phyloP scores from a whole-genome alignment of 2,329 filamentous ascomycete species.

The Aspergillus persii region DNA sequence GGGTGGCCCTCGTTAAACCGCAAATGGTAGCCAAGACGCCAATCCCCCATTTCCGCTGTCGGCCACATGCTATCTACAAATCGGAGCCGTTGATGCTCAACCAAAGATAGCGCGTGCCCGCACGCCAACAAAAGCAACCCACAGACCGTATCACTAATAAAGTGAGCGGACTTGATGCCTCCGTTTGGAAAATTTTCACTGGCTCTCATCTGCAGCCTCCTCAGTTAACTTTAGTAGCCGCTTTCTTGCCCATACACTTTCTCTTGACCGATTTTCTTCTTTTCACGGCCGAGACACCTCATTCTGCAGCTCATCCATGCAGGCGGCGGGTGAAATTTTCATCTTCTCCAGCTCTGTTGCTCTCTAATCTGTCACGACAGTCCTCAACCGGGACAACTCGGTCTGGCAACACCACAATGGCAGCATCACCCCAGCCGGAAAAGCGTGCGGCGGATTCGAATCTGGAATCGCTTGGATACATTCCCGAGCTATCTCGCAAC shows the following conservation, averaged over 20 bases:
- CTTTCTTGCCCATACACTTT: not conserved
- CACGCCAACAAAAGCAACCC: not conserved
- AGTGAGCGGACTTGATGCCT: not conserved
- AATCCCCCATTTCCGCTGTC: not conserved
- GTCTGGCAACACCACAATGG: not conserved
- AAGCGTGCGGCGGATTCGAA: constrained; percentile 10
- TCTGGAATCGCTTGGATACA: constrained; percentile 19
- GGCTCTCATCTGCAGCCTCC: not conserved
- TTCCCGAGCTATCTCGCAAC: constrained; percentile 21
- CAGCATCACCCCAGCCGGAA: not conserved
- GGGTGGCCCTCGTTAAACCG: not conserved
- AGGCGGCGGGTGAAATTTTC: not conserved
- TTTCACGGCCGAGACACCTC: not conserved
- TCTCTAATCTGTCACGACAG: not conserved
- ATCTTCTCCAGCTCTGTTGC: not conserved
- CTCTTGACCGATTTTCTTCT: not conserved
- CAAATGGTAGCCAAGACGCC: not conserved
- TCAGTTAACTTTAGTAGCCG: not conserved
- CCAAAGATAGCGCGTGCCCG: not conserved
- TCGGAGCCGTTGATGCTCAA: not conserved
- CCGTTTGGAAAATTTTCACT: not conserved
- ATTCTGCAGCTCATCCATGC: not conserved
- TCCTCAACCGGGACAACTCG: not conserved
- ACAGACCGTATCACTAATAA: not conserved
- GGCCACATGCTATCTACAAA: not conserved